Evolutionary conservation across 2,329 filamentous ascomycete genomes (phyloP), one percentile per base, ranked within the genome.

Genomic region (Pyrenophora seminiperda): DNA sequence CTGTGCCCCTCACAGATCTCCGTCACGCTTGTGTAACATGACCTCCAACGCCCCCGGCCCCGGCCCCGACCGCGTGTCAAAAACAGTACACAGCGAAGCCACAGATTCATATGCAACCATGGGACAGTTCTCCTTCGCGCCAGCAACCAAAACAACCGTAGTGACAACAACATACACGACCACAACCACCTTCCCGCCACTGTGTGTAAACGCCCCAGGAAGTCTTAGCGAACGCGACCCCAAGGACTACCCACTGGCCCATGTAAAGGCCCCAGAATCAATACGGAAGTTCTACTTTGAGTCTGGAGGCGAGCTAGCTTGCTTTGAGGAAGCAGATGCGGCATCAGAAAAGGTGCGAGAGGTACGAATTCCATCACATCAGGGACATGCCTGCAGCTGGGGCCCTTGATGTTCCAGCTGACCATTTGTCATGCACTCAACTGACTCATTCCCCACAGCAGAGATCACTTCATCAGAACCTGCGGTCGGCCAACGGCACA

Each of bases 121-220:
- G 48, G 84, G 80, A 36, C 82, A 84, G 64, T 79, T 87, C 51
- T 83, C 82, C 2, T 83, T 84, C 61, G 83, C 81, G 48, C 84
- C 84, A 22, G 80, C 84, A 13, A 87, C 84, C 10, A 81, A 83
- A 64, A 86, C 84, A 9, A 86, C 84, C 0, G 81, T 86, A 9
- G 85, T 96, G 55, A 96, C 92, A 1, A 97, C 93, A 0, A 97
- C 92, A 0, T 97, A 91, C 0, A 96, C 91, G 0, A 95, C 92
- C 1, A 91, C 86, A 72, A 81, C 90, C 74, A 74, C 79, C 13
- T 95, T 94, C 60, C 92, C 93, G 38, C 91, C 91, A n/a, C 79
- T 97, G 50, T 80, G 90, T 47, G 84, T 96, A 60, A 86, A 85
- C 58, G 83, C 89, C 51, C 88, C 90, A 18, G 83, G 84, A 44